Evolutionary conservation across 495 filamentous ascomycete species (phyloP), one percentile per base, ranked within the genome.

Genomic region (Pyronema omphalodes): DNA sequence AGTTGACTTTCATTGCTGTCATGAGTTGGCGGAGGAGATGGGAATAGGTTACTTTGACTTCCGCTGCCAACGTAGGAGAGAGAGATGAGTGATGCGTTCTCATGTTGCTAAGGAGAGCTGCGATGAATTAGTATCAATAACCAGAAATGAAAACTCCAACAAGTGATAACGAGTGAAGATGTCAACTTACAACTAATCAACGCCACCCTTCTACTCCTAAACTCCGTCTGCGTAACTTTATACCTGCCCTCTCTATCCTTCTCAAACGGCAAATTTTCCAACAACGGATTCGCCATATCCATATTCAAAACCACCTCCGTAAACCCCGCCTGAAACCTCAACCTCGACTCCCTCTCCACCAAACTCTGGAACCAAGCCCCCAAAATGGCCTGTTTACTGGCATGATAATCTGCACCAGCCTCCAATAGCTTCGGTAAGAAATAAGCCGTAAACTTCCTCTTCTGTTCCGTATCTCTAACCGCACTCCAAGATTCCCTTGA

Each of bases 261-360:
- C n/a, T 59, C 69, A 57, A 86, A 84, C 0, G 82, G 82, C 43
- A 80, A 68, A 57, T 85, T 84, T 9, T 66, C 56, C 15, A 84
- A 66, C 14, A 85, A 56, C 0, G 72, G 71, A 55, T 80, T 70
- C 0, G 57, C 37, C 0, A 59, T 37, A 54, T 71, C 67, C 11
- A 60, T 61, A 53, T 81, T 80, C 39, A 83, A 54, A 17, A 85
- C 52, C 2, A 73, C 71, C 36, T 69, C 66, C 0, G 78, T 80
- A 3, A 83, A 68, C n/a, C 67, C 67, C 62, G 83, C 73, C 60
- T 86, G 82, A 55, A 75, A 83, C 55, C 82, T 81, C 39, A 86
- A 69, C 66, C 76, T 68, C 11, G 80, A 77, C 45, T 78, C 72
- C 23, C 81, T 70, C 56, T 85, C 82, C 4, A 80, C 76, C 17